Evolutionary conservation across 495 filamentous ascomycete genomes (phyloP), one percentile per base, ranked within the genome.

Genomic region (Penicillium chermesinum): DNA sequence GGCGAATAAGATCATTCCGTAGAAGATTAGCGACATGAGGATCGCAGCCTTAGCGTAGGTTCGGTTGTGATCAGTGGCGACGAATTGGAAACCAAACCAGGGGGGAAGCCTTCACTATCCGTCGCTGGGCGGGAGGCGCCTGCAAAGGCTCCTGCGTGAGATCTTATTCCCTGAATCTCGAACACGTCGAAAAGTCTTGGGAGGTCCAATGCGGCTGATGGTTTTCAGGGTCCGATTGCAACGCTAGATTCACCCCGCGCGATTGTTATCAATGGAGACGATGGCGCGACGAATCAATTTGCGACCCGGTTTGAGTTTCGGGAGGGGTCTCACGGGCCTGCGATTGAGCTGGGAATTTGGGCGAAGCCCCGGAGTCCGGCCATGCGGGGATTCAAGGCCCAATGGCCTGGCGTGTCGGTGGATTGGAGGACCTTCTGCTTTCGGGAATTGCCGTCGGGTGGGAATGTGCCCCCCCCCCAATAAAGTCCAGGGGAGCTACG

Each of bases 181-280:
- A 19, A 13, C 18, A 7, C n/a, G 13, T 46, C 13, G 7, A 33
- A 33, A 19, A 45, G 35, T 36, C 43, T 15, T 20, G 27, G 20
- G 9, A 6, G 21, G 39, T 40, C 18, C 21, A 2, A 10, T 39
- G 21, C 25, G 25, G 25, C 18, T 22, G 32, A 14, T 36, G 17
- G 10, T 30, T 38, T 25, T 19, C 14, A 25, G 33, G 27, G 19
- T 18, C 17, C 47, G 25, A 41, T 36, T 61, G 58, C 36, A 62
- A 62, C 59, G 56, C 59, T 54, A 55, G 58, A 48, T 20, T 38
- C 50, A 49, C 53, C 54, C 57, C 57, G 56, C 57, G 52, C 46
- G 37, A 43, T 10, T 2, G 10, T 27, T 17, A 14, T 40, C 7
- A 17, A 44, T 38, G 47, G 41, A 46, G 35, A 34, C 9, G 10